phyloP scores from a whole-genome alignment of 2,329 filamentous ascomycete genomes.

The Cercospora canescens region DNA sequence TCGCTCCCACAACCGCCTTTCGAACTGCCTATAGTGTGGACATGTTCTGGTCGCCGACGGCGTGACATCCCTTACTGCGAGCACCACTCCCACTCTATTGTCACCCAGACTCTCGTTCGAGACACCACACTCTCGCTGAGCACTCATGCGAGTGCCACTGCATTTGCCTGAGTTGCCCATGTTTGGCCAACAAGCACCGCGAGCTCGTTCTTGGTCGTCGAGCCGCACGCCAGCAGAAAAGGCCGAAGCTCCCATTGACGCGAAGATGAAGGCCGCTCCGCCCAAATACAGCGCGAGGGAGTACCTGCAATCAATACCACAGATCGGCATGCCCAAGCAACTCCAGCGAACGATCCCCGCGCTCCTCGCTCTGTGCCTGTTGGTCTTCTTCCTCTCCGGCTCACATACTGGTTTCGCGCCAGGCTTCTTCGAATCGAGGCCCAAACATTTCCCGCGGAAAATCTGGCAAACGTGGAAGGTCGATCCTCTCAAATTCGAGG shows the following conservation, averaged over 20 bases:
- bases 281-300: constrained; percentile 21
- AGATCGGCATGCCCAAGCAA: constrained; percentile 46
- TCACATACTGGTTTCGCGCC: constrained; percentile 20
- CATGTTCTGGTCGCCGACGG: not conserved
- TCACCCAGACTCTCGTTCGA: not conserved
- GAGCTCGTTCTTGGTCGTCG: constrained; percentile 18
- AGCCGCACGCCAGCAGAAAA: constrained; percentile 16
- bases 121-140: not conserved
- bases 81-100: not conserved
- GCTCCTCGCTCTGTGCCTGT: constrained; percentile 46
- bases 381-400: constrained; percentile 48
- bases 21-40: constrained; percentile 7
- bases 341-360: constrained; percentile 51
- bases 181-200: constrained; percentile 13
- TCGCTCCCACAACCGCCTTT: constrained; percentile 8
- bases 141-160: constrained; percentile 15
- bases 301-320: constrained; percentile 22
- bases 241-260: constrained; percentile 9
- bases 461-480: constrained; percentile 80
- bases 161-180: constrained; percentile 14
- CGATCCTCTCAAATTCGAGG: constrained; percentile 65
- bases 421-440: constrained; percentile 23
- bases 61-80: constrained; percentile 12
- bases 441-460: constrained; percentile 59
- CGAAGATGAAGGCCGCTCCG: constrained; percentile 19